Percentiles rank a stretch among this genome's conserved stretches.
These are phyloP conservation scores for Raffaelea albimanens DNA, from an alignment of 2,329 filamentous ascomycete genomes.

Conservation along the genomic window DNA sequence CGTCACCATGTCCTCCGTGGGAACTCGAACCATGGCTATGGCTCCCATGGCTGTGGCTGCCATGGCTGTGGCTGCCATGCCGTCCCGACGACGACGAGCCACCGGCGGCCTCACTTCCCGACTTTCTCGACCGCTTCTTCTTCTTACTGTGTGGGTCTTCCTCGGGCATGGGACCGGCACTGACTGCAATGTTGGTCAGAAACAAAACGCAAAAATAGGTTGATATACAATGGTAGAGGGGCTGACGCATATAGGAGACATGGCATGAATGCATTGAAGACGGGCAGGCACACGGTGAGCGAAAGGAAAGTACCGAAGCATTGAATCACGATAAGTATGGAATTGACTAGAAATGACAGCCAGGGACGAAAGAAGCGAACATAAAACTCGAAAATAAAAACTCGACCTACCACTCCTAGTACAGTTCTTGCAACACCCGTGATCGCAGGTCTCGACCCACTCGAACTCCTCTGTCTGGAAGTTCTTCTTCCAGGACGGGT, in stretches of 20 bases:
- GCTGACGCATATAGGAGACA: too few species aligned
- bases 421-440: slow-evolving; percentile 43
- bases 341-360: too few species aligned
- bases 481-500: slow-evolving; percentile 21
- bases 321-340: too few species aligned
- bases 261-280: too few species aligned
- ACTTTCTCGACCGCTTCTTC: slow-evolving; percentile 3
- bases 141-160: slow-evolving; percentile 7
- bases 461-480: slow-evolving; percentile 23
- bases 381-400: slow-evolving; percentile 1
- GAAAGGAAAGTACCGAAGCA: too few species aligned
- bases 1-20: not conserved
- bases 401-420: slow-evolving; percentile 27
- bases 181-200: slow-evolving; percentile 1
- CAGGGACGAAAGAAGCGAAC: not conserved
- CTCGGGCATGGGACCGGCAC: slow-evolving; percentile 10
- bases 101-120: not conserved
- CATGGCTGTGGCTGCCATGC: not conserved
- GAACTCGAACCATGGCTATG: not conserved
- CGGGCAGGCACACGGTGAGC: too few species aligned
- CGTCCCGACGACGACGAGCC: not conserved
- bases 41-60: not conserved
- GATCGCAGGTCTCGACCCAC: slow-evolving; percentile 35
- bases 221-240: too few species aligned
- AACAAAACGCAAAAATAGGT: not conserved